phyloP scores from a whole-genome alignment of 441 rosid species.

The Rhodomyrtus psidioides region DNA sequence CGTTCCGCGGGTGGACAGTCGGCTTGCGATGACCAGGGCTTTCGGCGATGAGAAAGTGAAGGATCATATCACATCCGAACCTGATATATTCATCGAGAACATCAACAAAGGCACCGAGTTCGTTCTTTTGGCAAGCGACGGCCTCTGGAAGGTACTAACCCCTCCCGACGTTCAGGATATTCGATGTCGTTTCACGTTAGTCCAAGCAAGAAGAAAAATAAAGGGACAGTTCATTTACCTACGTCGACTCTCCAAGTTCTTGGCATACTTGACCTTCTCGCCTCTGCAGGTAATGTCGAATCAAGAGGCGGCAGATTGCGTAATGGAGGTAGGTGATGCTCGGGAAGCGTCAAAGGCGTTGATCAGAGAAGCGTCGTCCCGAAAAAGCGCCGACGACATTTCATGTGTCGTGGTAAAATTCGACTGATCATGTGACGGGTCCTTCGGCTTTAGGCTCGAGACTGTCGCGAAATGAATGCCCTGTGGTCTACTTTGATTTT shows the following conservation, averaged over 20 bases:
- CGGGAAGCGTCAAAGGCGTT: constrained; percentile 19
- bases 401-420: constrained; percentile 43
- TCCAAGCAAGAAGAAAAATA: not conserved
- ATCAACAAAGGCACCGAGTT: constrained; percentile 6
- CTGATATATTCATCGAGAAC: constrained; percentile 11
- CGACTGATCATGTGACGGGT: not conserved
- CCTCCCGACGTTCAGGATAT: not conserved
- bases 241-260: not conserved
- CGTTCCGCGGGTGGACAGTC: constrained; percentile 37
- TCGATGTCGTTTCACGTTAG: not conserved
- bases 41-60: constrained; percentile 41
- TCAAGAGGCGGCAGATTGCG: constrained; percentile 29
- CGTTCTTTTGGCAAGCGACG: constrained; percentile 54
- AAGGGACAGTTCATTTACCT: not conserved
- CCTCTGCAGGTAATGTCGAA: constrained; percentile 37
- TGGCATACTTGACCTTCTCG: not conserved
- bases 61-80: constrained; percentile 36
- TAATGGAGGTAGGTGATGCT: constrained; percentile 13
- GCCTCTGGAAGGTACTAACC: constrained; percentile 37
- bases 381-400: constrained; percentile 38
- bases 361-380: constrained; percentile 22
- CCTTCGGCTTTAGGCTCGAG: not conserved
- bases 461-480: not conserved
- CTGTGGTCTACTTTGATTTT: not conserved
- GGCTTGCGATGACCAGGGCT: constrained; percentile 43